These are phyloP conservation scores for Pseudogymnoascus sp. DNA, from an alignment of 2,329 filamentous ascomycete species.

Conservation along the genomic window DNA sequence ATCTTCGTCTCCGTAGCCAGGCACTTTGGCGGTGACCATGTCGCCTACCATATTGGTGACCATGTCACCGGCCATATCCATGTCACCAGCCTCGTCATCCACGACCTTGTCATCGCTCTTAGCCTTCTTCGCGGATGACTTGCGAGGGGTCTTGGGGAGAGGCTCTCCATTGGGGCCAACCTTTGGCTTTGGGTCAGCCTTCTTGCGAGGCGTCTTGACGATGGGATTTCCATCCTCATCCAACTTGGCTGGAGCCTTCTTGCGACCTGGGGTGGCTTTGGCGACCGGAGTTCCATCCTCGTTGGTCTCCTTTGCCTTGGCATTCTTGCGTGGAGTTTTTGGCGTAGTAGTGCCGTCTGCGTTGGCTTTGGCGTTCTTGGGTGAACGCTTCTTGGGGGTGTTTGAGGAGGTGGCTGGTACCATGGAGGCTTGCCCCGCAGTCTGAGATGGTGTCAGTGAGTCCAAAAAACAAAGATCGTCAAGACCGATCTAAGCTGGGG, in stretches of 20 bases:
- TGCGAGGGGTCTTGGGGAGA: background rate
- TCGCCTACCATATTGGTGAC: background rate
- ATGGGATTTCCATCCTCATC: background rate
- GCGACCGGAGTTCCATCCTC: background rate
- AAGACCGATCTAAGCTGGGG: background rate
- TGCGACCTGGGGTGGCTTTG: background rate
- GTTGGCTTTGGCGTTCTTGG: background rate
- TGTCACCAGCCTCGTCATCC: background rate
- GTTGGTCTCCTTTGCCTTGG: background rate
- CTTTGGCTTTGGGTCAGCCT: background rate
- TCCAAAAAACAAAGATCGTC: background rate
- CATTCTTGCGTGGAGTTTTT: slow-evolving; percentile 3
- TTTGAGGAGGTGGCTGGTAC: background rate
- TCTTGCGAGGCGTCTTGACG: background rate
- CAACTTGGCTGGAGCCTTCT: background rate
- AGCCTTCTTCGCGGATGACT: background rate
- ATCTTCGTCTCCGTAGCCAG: background rate
- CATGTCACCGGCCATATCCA: background rate
- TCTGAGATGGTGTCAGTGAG: background rate
- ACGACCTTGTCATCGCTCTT: background rate
- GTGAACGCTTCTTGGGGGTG: background rate
- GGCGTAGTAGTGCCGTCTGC: background rate
- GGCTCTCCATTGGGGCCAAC: background rate
- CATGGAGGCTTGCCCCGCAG: background rate
- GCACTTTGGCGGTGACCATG: background rate